Base-by-base conservation (phyloP, 495 filamentous ascomycete genomes). In the Pyronema domesticum region DNA sequence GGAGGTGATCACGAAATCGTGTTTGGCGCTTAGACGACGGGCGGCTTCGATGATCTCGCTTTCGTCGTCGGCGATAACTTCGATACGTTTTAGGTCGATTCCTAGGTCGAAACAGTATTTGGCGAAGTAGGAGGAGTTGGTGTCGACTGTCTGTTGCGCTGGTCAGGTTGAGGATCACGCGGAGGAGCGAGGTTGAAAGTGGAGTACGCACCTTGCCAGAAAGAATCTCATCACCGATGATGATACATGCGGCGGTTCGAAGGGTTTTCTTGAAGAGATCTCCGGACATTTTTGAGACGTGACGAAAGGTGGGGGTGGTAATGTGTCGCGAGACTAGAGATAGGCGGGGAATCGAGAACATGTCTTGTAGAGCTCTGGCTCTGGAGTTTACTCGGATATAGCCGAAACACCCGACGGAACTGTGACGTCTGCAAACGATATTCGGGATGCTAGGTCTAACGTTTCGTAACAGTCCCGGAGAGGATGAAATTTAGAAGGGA, bases 171-270 rank as follows among this genome's bases (percentile, higher is more conserved):
- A 23, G n/a, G 36, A 14, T 10, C 5, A 8, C 5, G 37, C 37
- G 37, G 15, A 42, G 39, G 23, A 40, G 39, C 13, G 17, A 56
- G 10, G 51, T 13, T 18, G 8, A 18, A 19, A 18, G 8, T 39
- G 5, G 34, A 43, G 10, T 23, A 64, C 70, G 44, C 63, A 85
- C 89, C 82, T 98, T 98, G 57, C 91, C 91, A n/a, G 86, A 86
- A 3, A 98, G 74, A 3, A 98, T 85, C 65, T 98, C 91, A 69
- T 98, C 89, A 17, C 91, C 91, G 59, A 98, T 98, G 58, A 98
- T 87, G 46, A 98, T 70, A 65, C 87, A 94, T 55, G 85, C 91
- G 33, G 91, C 91, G 47, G 89, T 95, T 63, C 87, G 79, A 55
- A 64, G 45, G 17, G 61, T 35, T 18, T 55, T 59, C 14, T 48